Percentiles rank a stretch among this genome's conserved stretches.
phyloP scores from a whole-genome alignment of 2,329 filamentous ascomycete species.

The Immersiporthe knoxdaviesiana region DNA sequence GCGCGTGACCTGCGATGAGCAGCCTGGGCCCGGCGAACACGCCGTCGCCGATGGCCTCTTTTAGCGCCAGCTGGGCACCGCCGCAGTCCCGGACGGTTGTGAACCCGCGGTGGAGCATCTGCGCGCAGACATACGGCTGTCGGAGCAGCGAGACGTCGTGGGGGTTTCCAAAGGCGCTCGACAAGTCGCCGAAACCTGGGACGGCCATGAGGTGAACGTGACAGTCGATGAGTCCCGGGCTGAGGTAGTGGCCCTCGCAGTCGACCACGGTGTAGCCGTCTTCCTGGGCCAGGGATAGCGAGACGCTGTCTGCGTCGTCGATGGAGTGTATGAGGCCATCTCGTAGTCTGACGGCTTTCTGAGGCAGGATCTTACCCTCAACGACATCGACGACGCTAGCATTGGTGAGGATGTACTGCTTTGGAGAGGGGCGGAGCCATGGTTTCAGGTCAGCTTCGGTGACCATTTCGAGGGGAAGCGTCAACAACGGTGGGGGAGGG shows the following conservation, averaged over 20 bases:
- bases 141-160: conserved; percentile 41
- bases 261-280: conserved; percentile 27
- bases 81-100: conserved; percentile 58
- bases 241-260: conserved; percentile 21
- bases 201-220: conserved; percentile 35
- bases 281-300: conserved; percentile 28
- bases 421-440: conserved; percentile 33
- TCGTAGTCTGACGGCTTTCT: conserved; percentile 28
- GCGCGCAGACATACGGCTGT: conserved; percentile 46
- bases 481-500: no score
- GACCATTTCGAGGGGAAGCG: conserved; percentile 30
- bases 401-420: conserved; percentile 32
- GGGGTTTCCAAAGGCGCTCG: conserved; percentile 33
- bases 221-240: conserved; percentile 31
- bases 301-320: conserved; percentile 13
- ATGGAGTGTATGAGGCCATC: conserved; percentile 33
- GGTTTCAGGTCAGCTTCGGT: conserved; percentile 33
- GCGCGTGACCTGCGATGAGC: conserved; percentile 53
- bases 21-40: conserved; percentile 53
- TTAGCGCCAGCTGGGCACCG: conserved; percentile 52
- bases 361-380: conserved; percentile 28
- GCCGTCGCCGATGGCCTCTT: conserved; percentile 53
- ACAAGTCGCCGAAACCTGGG: conserved; percentile 33
- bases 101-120: conserved; percentile 57
- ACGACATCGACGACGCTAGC: conserved; percentile 35